phyloP scores from a whole-genome alignment of 306 rosid species.

The Gastrolobium bilobum region DNA sequence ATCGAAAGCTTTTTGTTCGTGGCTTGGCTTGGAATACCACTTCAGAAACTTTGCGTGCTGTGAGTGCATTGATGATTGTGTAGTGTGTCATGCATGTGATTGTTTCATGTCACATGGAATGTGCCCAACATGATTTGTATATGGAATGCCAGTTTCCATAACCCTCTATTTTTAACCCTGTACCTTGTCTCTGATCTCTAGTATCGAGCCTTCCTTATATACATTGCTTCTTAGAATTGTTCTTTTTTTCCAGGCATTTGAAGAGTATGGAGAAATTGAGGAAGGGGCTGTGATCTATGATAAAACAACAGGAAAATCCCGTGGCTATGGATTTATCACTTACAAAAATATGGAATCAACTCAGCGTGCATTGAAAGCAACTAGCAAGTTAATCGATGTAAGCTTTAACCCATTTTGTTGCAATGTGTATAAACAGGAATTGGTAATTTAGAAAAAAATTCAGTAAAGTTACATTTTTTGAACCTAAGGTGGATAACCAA shows the following conservation, averaged over 20 bases:
- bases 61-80: slow-evolving; percentile 80
- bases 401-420: slow-evolving; percentile 42
- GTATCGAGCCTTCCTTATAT: slow-evolving; percentile 21
- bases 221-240: slow-evolving; percentile 18
- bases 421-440: not conserved
- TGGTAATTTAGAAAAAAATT: slow-evolving; percentile 6
- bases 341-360: slow-evolving; percentile 81
- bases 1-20: slow-evolving; percentile 94
- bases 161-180: slow-evolving; percentile 12
- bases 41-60: slow-evolving; percentile 86
- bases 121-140: slow-evolving; percentile 36
- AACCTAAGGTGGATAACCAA: slow-evolving; percentile 7
- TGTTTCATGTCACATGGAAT: slow-evolving; percentile 39
- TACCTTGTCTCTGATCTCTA: slow-evolving; percentile 34
- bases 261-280: slow-evolving; percentile 84
- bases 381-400: slow-evolving; percentile 87
- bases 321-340: slow-evolving; percentile 89
- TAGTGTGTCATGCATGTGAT: slow-evolving; percentile 66
- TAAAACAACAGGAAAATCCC: slow-evolving; percentile 72
- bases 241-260: slow-evolving; percentile 66
- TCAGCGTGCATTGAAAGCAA: slow-evolving; percentile 72
- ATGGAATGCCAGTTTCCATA: slow-evolving; percentile 22
- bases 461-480: not conserved
- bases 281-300: slow-evolving; percentile 81
- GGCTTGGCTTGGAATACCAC: slow-evolving; percentile 87